phyloP scores from a whole-genome alignment of 2,329 filamentous ascomycete species.

The Pseudodiploospora longispora region DNA sequence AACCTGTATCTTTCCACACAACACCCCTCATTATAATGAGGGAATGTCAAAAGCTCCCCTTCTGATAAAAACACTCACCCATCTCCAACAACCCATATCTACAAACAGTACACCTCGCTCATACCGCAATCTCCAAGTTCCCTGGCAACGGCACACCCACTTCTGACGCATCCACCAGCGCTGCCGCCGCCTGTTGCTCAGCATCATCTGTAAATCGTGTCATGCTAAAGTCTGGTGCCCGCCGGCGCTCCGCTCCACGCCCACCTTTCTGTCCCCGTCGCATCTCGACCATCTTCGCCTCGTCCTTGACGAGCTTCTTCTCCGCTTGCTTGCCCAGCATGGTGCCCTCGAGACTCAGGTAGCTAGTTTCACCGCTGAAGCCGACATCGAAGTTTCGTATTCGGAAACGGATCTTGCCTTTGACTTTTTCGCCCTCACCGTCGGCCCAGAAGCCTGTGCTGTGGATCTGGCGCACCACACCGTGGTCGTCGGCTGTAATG shows the following conservation, averaged over 20 bases:
- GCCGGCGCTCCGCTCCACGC: conserved; percentile 23
- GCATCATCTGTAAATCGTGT: conserved; percentile 44
- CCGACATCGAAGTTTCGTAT: conserved; percentile 81
- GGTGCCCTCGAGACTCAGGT: conserved; percentile 82
- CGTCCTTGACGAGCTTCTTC: conserved; percentile 36
- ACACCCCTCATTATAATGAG: conserved; percentile 1
- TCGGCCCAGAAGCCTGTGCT: conserved; percentile 69
- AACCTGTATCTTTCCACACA: not conserved
- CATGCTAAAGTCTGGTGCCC: conserved; percentile 47
- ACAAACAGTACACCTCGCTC: too few relatives aligned
- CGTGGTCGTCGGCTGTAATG: conserved; percentile 39
- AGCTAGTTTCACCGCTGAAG: conserved; percentile 65
- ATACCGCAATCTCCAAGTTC: too few relatives aligned
- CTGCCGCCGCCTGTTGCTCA: conserved; percentile 20
- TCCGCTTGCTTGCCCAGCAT: conserved; percentile 66
- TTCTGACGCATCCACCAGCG: not conserved
- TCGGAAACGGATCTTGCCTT: conserved; percentile 64
- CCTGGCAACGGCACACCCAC: too few relatives aligned
- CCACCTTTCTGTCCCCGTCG: conserved; percentile 28
- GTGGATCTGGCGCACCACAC: conserved; percentile 44
- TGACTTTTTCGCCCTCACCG: conserved; percentile 58
- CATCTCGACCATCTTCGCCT: conserved; percentile 34
- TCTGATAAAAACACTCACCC: too few relatives aligned
- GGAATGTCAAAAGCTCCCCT: too few relatives aligned
- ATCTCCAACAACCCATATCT: too few relatives aligned